phyloP scores from a whole-genome alignment of 2,329 filamentous ascomycete genomes.

The Pseudogymnoascus sp. region DNA sequence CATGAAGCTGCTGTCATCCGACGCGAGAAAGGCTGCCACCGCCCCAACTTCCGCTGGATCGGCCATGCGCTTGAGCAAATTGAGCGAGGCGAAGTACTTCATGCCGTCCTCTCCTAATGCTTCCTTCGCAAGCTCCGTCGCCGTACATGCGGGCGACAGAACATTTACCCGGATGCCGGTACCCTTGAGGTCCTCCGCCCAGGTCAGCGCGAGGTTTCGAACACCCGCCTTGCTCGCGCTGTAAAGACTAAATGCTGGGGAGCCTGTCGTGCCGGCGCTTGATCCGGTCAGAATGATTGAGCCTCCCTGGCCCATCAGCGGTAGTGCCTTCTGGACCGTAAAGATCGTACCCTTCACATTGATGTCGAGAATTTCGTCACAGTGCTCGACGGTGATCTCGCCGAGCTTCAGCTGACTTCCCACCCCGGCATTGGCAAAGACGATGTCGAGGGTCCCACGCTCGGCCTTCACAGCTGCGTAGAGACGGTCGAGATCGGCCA shows the following conservation, averaged over 20 bases:
- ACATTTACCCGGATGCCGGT: slow-evolving; percentile 23
- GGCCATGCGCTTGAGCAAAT: slow-evolving; percentile 14
- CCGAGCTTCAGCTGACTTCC: slow-evolving; percentile 18
- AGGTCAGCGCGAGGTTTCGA: slow-evolving; percentile 16
- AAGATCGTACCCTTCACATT: slow-evolving; percentile 31
- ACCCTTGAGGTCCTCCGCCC: slow-evolving; percentile 14
- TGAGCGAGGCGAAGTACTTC: slow-evolving; percentile 13
- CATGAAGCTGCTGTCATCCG: slow-evolving; percentile 16
- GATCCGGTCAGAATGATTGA: slow-evolving; percentile 19
- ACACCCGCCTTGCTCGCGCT: slow-evolving; percentile 18
- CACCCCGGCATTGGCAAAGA: slow-evolving; percentile 18
- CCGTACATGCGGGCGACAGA: slow-evolving; percentile 19
- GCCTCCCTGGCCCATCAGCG: slow-evolving; percentile 17
- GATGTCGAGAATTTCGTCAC: slow-evolving; percentile 24
- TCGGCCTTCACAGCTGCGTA: slow-evolving; percentile 20
- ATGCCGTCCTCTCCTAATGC: slow-evolving; percentile 15
- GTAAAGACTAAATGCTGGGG: slow-evolving; percentile 15
- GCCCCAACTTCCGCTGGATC: slow-evolving; percentile 15
- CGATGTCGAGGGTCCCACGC: slow-evolving; percentile 20
- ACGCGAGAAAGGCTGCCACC: slow-evolving; percentile 14
- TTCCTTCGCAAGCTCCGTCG: slow-evolving; percentile 14
- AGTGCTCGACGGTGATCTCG: slow-evolving; percentile 20
- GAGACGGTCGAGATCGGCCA: slow-evolving; percentile 18
- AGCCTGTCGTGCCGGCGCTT: slow-evolving; percentile 18
- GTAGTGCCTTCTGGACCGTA: slow-evolving; percentile 27